Conservation (phyloP, 352 stramenopile genomes). For the Phytophthora fragariae region DNA sequence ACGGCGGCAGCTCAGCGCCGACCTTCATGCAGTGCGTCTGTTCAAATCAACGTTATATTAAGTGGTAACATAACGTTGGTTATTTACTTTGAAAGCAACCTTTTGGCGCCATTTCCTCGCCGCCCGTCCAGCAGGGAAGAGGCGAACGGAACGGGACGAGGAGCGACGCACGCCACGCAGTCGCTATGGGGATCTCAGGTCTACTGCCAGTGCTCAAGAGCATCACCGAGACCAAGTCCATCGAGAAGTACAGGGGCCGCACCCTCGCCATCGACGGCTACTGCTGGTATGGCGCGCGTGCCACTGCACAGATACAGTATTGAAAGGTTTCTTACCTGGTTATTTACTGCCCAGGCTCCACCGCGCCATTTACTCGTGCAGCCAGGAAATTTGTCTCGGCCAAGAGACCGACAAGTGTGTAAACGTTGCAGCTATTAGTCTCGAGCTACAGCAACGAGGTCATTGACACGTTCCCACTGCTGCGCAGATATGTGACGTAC, state of each 20-base stretch:
- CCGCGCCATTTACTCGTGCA: slow-evolving; percentile 79
- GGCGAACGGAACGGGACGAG: slow-evolving; percentile 1
- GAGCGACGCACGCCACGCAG: neutral
- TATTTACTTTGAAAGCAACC: slow-evolving; percentile 34
- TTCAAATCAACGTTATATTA: slow-evolving; percentile 7
- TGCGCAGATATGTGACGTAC: slow-evolving; percentile 75
- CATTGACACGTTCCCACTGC: slow-evolving; percentile 13
- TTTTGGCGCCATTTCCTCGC: slow-evolving; percentile 48
- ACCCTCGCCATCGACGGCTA: slow-evolving; percentile 86
- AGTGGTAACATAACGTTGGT: slow-evolving; percentile 7
- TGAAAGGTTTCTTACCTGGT: neutral
- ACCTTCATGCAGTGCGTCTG: slow-evolving; percentile 22
- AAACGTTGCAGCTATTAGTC: neutral
- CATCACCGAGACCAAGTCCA: slow-evolving; percentile 67
- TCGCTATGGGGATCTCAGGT: slow-evolving; percentile 64
- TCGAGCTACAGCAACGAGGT: neutral
- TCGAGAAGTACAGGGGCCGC: slow-evolving; percentile 62
- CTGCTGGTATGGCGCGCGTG: slow-evolving; percentile 62
- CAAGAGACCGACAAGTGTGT: slow-evolving; percentile 77
- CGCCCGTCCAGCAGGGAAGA: slow-evolving; percentile 38
- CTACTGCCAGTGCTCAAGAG: slow-evolving; percentile 79
- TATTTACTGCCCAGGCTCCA: slow-evolving; percentile 62
- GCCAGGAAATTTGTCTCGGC: slow-evolving; percentile 74
- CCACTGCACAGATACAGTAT: neutral
- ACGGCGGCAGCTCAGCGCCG: slow-evolving; percentile 25